phyloP scores from a whole-genome alignment of 164 flowering plant genomes.

The Magnolia changhungtana region DNA sequence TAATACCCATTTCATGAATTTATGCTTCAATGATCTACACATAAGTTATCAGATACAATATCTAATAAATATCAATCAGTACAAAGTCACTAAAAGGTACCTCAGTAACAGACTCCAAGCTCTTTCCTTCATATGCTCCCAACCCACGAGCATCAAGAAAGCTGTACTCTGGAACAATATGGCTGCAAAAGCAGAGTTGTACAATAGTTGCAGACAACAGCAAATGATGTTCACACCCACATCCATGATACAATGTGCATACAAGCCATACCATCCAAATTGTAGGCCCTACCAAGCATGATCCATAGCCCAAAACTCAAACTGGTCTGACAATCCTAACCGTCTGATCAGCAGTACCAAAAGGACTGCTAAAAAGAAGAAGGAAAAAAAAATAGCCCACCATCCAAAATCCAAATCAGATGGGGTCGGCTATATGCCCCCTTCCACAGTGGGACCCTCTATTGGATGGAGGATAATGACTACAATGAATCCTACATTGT shows the following conservation, averaged over 20 bases:
- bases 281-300: not conserved
- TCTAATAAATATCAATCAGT: too few species aligned
- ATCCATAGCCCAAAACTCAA: not conserved
- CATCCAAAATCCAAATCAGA: too few species aligned
- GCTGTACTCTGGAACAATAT: constrained; percentile 91
- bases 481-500: too few species aligned
- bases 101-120: constrained; percentile 58
- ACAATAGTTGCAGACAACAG: not conserved
- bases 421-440: too few species aligned
- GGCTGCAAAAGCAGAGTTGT: constrained; percentile 34
- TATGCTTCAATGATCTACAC: too few species aligned
- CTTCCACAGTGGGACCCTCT: too few species aligned
- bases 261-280: not conserved
- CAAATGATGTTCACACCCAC: not conserved
- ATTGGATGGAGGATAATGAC: too few species aligned
- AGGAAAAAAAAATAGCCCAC: too few species aligned
- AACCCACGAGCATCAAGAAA: constrained; percentile 95
- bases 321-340: not conserved
- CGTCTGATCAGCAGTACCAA: not conserved
- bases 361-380: not conserved
- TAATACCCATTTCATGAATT: too few species aligned
- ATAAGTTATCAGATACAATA: too few species aligned
- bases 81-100: constrained; percentile 28
- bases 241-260: not conserved
- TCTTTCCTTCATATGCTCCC: constrained; percentile 89